Base-by-base conservation (phyloP, 2,329 filamentous ascomycete genomes). In the Aaosphaeria arxii region DNA sequence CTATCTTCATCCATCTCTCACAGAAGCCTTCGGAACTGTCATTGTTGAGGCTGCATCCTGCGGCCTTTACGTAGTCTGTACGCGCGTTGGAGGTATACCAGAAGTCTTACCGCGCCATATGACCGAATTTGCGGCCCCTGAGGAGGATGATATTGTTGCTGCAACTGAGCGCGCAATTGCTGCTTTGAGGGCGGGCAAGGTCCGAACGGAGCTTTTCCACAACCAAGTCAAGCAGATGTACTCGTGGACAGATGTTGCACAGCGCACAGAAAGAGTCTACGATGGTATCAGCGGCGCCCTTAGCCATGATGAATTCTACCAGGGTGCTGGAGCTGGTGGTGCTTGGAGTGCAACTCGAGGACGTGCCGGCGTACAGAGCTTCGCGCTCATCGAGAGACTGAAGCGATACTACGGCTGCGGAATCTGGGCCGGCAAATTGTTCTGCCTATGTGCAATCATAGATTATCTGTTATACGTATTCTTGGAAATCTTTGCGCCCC, bases 201-300 rank as follows among this genome's bases (percentile, higher is more conserved):
- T 99, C 30, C 85, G 90, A 53, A 95, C 94, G 1, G 92, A 97
- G 67, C 83, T 87, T 39, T 99, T 99, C 65, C 94, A 99, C 67
- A 92, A 96, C 57, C 89, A 97, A 70, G 94, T 99, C 53, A 91
- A 92, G 71, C 89, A 88, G 75, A 97, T 97, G 94, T 99, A 99
- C 74, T 95, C 90, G 1, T 99, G 94, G 94, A 89, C 89, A 30
- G 92, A 99, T 67, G 92, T 99, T 30, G 94, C 94, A 11, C 82
- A 88, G 59, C 87, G 94, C 47, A 97, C 94, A 0, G 94, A 99
- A 72, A 82, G 92, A 30, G 94, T 99, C 1, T 99, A 99, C 71
- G 85, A 95, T 66, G 89, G 94, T 42, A 95, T 99, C 58, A 89
- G 85, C 2, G 91, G 91, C 6, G 85, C 84, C n/a, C 85, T 95